Base-by-base conservation (phyloP, 163 green algal species). In the Trebouxia gelatinosa region DNA sequence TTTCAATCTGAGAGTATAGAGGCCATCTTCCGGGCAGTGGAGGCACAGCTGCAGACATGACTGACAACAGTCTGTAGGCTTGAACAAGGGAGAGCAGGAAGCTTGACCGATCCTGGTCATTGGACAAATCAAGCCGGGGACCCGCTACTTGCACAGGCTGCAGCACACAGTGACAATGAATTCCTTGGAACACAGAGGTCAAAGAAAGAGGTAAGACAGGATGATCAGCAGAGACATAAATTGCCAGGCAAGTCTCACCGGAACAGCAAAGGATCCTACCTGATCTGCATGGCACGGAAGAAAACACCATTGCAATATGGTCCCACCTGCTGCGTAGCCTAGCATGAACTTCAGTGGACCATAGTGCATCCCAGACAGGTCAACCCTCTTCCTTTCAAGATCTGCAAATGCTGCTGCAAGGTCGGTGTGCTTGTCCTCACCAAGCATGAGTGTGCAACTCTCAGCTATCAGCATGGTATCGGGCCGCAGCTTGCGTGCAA, bases 401-500 rank as follows among this genome's bases (percentile, higher is more conserved):
- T 71, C 62, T 35, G 32, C 34, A 29, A 48, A 29, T 9, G 62
- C 62, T 32, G 29, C 62, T 35, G 31, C 32, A 28, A 48, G 62
- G 13, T 48, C 62, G 35, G 11, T 29, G 34, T 48, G 31, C 62
- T 48, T 71, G 62, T 71, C 62, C 34, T 71, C 62, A 48, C 62
- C 62, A 50, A 71, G 62, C 62, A 71, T 46, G 34, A 71, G 62
- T 46, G 62, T 71, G 62, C 62, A 71, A 9, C 46, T 71, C 28
- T 71, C 35, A 11, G 35, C 29, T 28, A 43, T 32, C 28, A 71
- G 28, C 13, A 43, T 50, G 31, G 62, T 71, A 35, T 71, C 62
- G 46, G 62, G 62, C 34, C 62, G 32, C 28, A 50, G 31, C 31
- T 71, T 71, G 6, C 46, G 17, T 3, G 7, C 28, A 29, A 48